Conservation (phyloP, 208 protist species). For the Acanthamoeba castellanii region DNA sequence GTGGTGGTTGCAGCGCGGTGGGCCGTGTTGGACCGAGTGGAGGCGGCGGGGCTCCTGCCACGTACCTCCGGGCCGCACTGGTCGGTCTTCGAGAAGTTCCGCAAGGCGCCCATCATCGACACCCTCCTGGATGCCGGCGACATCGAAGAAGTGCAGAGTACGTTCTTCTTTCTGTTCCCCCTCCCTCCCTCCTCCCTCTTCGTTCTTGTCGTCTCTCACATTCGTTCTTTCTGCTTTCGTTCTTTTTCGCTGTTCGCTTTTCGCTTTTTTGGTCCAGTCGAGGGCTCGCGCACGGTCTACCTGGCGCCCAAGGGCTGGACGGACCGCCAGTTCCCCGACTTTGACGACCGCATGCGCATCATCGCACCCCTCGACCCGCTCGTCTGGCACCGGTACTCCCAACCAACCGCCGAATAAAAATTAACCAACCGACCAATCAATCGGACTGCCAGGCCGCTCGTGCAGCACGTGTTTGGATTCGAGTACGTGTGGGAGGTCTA, state of each 20-base stretch:
- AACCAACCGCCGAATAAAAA: too few relatives aligned
- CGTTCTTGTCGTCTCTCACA: not conserved
- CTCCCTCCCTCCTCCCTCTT: not conserved
- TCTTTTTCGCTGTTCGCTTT: not conserved
- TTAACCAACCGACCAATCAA: not conserved
- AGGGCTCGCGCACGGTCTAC: not conserved
- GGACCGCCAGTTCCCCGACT: not conserved
- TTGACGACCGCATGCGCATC: slow-evolving; percentile 10
- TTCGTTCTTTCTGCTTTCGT: not conserved
- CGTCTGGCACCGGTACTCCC: slow-evolving; percentile 20
- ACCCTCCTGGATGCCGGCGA: not conserved
- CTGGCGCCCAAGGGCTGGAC: slow-evolving; percentile 6
- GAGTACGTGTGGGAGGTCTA: slow-evolving; percentile 42
- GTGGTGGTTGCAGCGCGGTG: not conserved
- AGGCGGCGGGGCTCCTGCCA: not conserved
- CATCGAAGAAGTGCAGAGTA: slow-evolving; percentile 8
- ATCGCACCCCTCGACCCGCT: not conserved
- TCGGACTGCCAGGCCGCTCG: not conserved
- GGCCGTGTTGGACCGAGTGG: not conserved
- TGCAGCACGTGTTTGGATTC: not conserved
- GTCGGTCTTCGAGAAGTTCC: not conserved
- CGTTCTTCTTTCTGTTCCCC: not conserved
- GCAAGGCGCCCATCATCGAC: slow-evolving; percentile 3
- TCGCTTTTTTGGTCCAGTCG: not conserved
- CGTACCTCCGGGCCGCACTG: not conserved